Evolutionary conservation across 495 filamentous ascomycete species (phyloP).

Genomic region (Haplographium delicatum): DNA sequence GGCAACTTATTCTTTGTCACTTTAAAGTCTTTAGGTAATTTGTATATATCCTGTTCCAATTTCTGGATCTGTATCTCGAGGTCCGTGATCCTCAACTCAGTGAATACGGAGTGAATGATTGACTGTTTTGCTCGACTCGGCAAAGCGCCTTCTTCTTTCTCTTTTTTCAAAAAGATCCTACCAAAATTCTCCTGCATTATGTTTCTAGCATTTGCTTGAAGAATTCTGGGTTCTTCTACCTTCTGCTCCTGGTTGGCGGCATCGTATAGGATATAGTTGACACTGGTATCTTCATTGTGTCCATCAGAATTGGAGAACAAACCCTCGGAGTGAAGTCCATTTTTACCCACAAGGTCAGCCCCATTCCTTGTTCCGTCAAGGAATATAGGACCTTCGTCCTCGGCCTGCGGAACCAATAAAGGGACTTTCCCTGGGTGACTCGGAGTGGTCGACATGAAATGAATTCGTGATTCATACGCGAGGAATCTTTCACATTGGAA

Average conservation of each 20-base stretch:
- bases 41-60: neutral
- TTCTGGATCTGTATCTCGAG: neutral
- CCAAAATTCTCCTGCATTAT: neutral
- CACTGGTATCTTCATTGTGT: neutral
- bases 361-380: neutral
- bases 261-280: neutral
- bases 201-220: neutral
- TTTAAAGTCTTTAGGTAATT: neutral
- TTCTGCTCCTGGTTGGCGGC: neutral
- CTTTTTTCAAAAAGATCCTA: no score
- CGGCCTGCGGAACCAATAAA: neutral
- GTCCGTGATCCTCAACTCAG: neutral
- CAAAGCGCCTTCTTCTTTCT: neutral
- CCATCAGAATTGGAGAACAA: neutral
- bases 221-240: neutral
- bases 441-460: neutral
- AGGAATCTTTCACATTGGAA: neutral
- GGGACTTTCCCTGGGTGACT: neutral
- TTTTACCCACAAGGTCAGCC: neutral
- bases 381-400: neutral
- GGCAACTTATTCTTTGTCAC: neutral
- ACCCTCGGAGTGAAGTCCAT: neutral
- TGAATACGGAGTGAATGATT: neutral
- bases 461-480: neutral
- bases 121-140: neutral